Evolutionary conservation across 164 flowering plant species (phyloP).

Genomic region (Euptelea pleiosperma): DNA sequence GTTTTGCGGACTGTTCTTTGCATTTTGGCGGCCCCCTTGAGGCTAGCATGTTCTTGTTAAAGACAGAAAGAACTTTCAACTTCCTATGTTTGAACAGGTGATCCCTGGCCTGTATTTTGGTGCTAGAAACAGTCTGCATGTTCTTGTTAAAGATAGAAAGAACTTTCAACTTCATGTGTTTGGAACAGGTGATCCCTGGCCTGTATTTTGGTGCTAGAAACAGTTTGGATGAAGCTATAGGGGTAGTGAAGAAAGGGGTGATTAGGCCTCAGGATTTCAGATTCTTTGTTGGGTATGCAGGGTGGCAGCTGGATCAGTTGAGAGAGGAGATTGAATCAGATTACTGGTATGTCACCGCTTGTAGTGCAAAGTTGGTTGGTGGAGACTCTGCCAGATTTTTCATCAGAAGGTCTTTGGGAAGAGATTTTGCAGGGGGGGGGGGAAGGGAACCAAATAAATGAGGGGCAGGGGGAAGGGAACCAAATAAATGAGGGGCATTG

Average conservation of each 20-base stretch:
- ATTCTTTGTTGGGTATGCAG: constrained; percentile 91
- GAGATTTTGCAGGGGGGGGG: constrained; percentile 98
- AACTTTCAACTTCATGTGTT: constrained; percentile 45
- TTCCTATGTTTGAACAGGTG: constrained; percentile 71
- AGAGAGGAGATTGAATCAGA: constrained; percentile 78
- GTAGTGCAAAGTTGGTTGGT: constrained; percentile 63
- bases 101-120: constrained; percentile 86
- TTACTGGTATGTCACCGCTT: constrained; percentile 88
- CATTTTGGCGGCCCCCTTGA: constrained; percentile 93
- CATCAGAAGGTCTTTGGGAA: constrained; percentile 69
- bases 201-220: constrained; percentile 70
- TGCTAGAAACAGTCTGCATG: constrained; percentile 63
- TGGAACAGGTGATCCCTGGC: constrained; percentile 87
- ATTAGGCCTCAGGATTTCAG: constrained; percentile 74
- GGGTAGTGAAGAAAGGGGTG: constrained; percentile 62
- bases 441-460: too few relatives aligned
- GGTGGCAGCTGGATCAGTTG: constrained; percentile 89
- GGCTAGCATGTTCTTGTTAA: constrained; percentile 77
- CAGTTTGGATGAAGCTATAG: constrained; percentile 72
- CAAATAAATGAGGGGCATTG: too few relatives aligned
- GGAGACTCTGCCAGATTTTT: constrained; percentile 42
- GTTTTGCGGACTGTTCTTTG: constrained; percentile 76
- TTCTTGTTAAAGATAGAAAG: constrained; percentile 51
- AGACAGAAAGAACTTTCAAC: constrained; percentile 34
- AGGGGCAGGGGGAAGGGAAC: too few relatives aligned